A percentile compares a stretch with the other conserved stretches of the same genome.
Evolutionary conservation across 768 basidiomycete genomes (phyloP).

Genomic region (Termitomyces titanicus): DNA sequence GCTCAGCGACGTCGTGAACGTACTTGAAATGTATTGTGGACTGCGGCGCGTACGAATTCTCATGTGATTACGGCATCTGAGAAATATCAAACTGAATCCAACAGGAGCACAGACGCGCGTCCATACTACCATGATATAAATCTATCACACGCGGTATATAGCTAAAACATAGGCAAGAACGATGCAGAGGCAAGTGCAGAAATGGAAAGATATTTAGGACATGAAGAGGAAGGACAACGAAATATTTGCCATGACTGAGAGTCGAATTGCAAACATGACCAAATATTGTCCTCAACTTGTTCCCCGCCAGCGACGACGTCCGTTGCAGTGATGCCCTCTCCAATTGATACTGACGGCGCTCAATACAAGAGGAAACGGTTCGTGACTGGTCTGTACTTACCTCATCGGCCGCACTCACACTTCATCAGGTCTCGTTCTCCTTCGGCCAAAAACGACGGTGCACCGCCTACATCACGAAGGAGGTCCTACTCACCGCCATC

Average conservation of each 20-base stretch:
- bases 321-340: conserved; percentile 31
- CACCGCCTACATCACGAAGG: conserved; percentile 41
- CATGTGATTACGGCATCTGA: conserved; percentile 14
- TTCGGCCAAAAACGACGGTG: conserved; percentile 35
- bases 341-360: conserved; percentile 22
- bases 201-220: too few species aligned
- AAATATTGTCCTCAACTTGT: conserved; percentile 14
- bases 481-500: conserved; percentile 41
- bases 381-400: background rate
- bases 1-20: background rate
- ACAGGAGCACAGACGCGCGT: background rate
- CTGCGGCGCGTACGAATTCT: too few species aligned
- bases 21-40: background rate
- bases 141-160: background rate
- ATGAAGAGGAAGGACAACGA: background rate
- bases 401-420: background rate
- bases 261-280: conserved; percentile 16
- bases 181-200: background rate
- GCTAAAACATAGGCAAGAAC: background rate
- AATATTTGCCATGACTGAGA: background rate
- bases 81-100: background rate
- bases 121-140: background rate
- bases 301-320: conserved; percentile 31
- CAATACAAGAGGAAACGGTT: conserved; percentile 51
- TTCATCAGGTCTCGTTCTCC: conserved; percentile 45